These are phyloP conservation scores for Puccinia brachypodii DNA, from an alignment of 1,284 basidiomycete genomes.

Conservation along the genomic window DNA sequence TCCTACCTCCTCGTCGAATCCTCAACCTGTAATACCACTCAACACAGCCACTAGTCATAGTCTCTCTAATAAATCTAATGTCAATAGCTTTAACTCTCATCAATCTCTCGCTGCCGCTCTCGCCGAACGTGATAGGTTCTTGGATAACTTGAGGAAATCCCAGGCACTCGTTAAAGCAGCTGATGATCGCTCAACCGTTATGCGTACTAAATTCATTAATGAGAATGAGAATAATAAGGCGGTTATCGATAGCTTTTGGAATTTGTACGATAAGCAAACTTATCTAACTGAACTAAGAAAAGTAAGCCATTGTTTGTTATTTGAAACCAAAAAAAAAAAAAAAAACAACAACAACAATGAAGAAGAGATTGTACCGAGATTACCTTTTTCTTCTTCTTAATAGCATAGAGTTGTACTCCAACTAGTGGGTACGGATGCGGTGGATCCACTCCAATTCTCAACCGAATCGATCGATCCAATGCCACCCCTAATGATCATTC, in stretches of 20 bases:
- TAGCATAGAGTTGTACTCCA: slow-evolving; percentile 48
- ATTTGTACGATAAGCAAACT: slow-evolving; percentile 46
- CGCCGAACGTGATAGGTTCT: slow-evolving; percentile 71
- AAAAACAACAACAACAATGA: no score
- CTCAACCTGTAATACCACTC: slow-evolving; percentile 62
- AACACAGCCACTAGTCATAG: slow-evolving; percentile 81
- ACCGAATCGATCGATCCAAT: slow-evolving; percentile 3
- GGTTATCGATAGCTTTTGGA: slow-evolving; percentile 44
- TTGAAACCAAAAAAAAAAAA: no score
- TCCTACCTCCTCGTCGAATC: slow-evolving; percentile 61
- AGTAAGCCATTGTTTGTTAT: slow-evolving; percentile 20
- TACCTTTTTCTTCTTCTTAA: background rate
- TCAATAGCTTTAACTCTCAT: slow-evolving; percentile 70
- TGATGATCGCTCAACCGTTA: slow-evolving; percentile 47
- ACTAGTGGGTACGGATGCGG: slow-evolving; percentile 39
- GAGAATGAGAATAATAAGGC: slow-evolving; percentile 18
- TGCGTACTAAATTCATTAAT: slow-evolving; percentile 40
- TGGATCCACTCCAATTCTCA: slow-evolving; percentile 27
- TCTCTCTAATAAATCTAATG: slow-evolving; percentile 71
- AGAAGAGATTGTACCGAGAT: no score
- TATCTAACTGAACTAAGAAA: slow-evolving; percentile 46
- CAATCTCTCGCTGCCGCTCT: slow-evolving; percentile 67
- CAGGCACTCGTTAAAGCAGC: slow-evolving; percentile 65
- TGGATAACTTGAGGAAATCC: slow-evolving; percentile 79
- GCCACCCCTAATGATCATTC: slow-evolving; percentile 43